Evolutionary conservation across 1,284 basidiomycete species (phyloP), one percentile per base, ranked within the genome.

Genomic region (Malassezia dermatis): DNA sequence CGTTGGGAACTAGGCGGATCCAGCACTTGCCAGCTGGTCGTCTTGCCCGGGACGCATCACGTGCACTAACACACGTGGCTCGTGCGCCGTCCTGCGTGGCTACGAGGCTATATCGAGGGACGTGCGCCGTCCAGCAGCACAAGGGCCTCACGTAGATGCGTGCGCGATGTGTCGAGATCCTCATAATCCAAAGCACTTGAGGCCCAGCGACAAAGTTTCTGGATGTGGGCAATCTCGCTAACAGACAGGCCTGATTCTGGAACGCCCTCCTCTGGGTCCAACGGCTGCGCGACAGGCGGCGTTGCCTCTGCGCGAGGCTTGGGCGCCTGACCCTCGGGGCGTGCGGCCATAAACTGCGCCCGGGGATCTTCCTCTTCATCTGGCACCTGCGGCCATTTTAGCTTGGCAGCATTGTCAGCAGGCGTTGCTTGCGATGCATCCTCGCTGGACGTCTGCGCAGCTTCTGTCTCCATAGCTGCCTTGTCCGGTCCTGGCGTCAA

Each of bases 131-230:
- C 68, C 17, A 71, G 51, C 21, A 71, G 62, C 28, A 59, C 55
- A 17, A 73, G 57, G 12, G 71, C 71, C 45, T 69, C 60, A 3
- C 58, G 50, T n/a, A 73, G 53, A 32, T 70, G 62, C 19, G 58
- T 61, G 15, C 66, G 51, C 1, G 69, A 66, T 12, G 71, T 71
- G 4, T 66, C 68, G 5, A 70, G 32, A 53, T 73, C 71, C 15
- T 73, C 71, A 47, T 69, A 72, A 50, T 73, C 71, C n/a, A 73
- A 58, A 1, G 71, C 68, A 43, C 66, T 69, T 0, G 63, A 61
- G 0, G 69, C 69, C 34, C 61, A 68, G 35, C 64, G 68, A 13
- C 68, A 67, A 8, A 69, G 48, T 51, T 71, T 70, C 35, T 72
- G 69, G 1, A 65, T 65, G 8, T 39, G 34, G 3, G 55, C 39